A percentile compares a stretch with the other conserved stretches of the same genome.
These are phyloP conservation scores for Starmerella sirachaensis DNA, from an alignment of 805 yeast genomes.

Conservation along the genomic window DNA sequence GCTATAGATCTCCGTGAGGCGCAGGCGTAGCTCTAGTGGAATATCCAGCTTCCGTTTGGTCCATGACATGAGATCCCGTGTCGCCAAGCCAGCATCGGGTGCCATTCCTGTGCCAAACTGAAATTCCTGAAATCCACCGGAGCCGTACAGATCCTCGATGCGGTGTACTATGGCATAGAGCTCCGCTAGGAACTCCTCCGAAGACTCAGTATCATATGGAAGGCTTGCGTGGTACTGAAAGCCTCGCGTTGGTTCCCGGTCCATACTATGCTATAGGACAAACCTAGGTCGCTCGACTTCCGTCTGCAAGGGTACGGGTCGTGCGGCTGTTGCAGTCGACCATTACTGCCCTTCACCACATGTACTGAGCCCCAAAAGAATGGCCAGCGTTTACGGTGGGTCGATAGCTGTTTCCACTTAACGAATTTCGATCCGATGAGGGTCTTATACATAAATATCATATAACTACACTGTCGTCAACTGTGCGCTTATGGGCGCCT, in stretches of 20 bases:
- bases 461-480: no score
- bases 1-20: constrained; percentile 57
- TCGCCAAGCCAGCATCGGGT: constrained; percentile 70
- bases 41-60: constrained; percentile 65
- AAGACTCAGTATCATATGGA: constrained; percentile 66
- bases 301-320: no score
- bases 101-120: constrained; percentile 46
- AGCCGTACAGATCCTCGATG: constrained; percentile 61
- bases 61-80: constrained; percentile 72
- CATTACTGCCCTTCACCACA: no score
- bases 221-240: constrained; percentile 35
- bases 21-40: constrained; percentile 52
- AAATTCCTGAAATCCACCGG: constrained; percentile 60
- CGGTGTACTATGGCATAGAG: constrained; percentile 70
- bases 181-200: constrained; percentile 57
- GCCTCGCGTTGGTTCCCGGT: constrained; percentile 29
- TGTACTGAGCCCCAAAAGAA: no score
- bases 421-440: no score
- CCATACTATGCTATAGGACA: constrained; percentile 4
- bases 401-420: no score
- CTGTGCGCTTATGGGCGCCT: no score
- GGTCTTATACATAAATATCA: no score
- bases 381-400: no score
- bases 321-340: no score
- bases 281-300: no score